Percentiles rank a stretch among this genome's conserved stretches.
Evolutionary conservation across 148 eudicot species (phyloP).

Genomic region (Persicaria maculosa): DNA sequence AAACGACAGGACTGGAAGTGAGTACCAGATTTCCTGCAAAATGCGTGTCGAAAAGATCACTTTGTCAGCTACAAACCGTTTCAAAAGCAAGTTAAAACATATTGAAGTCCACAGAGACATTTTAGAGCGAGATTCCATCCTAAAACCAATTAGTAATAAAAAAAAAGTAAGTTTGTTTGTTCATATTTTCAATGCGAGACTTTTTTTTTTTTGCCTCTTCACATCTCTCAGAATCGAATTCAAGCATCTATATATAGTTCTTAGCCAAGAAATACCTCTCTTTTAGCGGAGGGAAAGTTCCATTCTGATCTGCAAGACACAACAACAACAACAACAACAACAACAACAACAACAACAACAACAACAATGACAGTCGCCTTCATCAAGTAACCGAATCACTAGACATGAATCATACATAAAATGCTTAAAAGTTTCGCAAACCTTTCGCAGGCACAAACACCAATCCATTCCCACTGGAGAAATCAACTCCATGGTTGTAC

Average conservation of each 20-base stretch:
- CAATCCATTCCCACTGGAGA: slow-evolving; percentile 41
- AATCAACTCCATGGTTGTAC: slow-evolving; percentile 42
- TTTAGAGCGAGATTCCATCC: too few relatives aligned
- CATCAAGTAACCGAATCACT: not conserved
- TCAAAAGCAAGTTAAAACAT: too few relatives aligned
- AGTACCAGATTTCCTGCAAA: slow-evolving; percentile 4
- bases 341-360: not conserved
- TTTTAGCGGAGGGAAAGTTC: slow-evolving; percentile 13
- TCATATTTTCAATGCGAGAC: too few relatives aligned
- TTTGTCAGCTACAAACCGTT: not conserved
- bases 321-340: not conserved
- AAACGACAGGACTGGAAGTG: not conserved
- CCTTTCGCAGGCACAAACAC: slow-evolving; percentile 76
- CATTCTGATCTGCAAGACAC: slow-evolving; percentile 9
- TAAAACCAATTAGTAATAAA: not conserved
- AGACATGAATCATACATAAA: not conserved
- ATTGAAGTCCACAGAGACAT: too few relatives aligned
- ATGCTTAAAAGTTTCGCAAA: slow-evolving; percentile 13
- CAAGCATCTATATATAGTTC: not conserved
- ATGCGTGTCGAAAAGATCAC: not conserved
- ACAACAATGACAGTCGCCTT: not conserved
- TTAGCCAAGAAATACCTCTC: slow-evolving; percentile 3
- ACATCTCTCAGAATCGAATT: not conserved
- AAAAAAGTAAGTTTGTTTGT: not conserved
- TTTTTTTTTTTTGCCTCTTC: not conserved